Conservation (phyloP, 805 yeast genomes). For the Alloascoidea africana region DNA sequence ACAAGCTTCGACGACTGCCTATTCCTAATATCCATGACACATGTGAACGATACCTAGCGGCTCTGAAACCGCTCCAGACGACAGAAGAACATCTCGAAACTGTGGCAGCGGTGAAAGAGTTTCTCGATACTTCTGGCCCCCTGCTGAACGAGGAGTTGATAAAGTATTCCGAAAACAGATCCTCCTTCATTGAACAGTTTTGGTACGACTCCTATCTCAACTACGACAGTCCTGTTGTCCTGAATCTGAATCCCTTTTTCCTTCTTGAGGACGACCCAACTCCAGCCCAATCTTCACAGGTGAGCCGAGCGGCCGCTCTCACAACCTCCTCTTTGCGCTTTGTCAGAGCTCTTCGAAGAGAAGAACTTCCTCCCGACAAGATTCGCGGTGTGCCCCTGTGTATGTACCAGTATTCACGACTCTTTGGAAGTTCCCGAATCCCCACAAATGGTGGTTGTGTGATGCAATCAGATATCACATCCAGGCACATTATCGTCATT, state of each 20-base stretch:
- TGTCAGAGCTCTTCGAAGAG: conserved; percentile 61
- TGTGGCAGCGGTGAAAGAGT: conserved; percentile 35
- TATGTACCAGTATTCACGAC: conserved; percentile 82
- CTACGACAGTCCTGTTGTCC: conserved; percentile 75
- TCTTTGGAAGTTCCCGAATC: conserved; percentile 79
- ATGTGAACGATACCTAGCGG: conserved; percentile 46
- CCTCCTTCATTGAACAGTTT: conserved; percentile 83
- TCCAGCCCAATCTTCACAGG: conserved; percentile 36
- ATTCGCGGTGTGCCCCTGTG: conserved; percentile 56
- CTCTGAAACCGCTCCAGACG: conserved; percentile 69
- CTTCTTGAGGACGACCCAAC: conserved; percentile 87
- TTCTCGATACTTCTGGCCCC: conserved; percentile 40
- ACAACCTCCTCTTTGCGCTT: conserved; percentile 68
- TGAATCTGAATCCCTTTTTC: conserved; percentile 82
- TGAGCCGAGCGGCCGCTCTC: conserved; percentile 68
- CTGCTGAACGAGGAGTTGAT: conserved; percentile 48
- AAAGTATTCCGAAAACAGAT: conserved; percentile 43
- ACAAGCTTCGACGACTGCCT: conserved; percentile 49
- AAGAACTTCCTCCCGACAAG: conserved; percentile 58
- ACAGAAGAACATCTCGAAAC: conserved; percentile 54
- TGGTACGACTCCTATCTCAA: conserved; percentile 74
- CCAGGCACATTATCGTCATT: conserved; percentile 71
- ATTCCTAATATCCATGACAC: conserved; percentile 65
- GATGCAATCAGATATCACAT: conserved; percentile 62
- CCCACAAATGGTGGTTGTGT: conserved; percentile 76